Percentiles rank a stretch among this genome's conserved stretches.
These are phyloP conservation scores for Acanthochlamys bracteata DNA, from an alignment of 106 monocot species.

Conservation along the genomic window DNA sequence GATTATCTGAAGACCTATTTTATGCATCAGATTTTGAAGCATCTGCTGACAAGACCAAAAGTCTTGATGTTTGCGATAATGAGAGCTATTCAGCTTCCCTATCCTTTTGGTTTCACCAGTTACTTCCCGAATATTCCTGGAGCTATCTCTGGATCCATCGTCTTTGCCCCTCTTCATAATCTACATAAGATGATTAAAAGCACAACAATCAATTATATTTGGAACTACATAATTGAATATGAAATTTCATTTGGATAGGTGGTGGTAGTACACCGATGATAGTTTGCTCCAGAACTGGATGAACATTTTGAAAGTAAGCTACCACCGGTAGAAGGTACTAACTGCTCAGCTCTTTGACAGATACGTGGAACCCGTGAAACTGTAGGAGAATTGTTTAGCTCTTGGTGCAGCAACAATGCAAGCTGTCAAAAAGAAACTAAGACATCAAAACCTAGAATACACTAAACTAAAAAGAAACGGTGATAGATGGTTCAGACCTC, in stretches of 20 bases:
- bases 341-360: conserved; percentile 49
- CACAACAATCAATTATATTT: not conserved
- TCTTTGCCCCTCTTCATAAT: conserved; percentile 62
- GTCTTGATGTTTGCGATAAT: conserved; percentile 30
- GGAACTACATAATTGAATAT: not conserved
- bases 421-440: conserved; percentile 48
- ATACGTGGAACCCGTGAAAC: conserved; percentile 86
- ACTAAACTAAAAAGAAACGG: not conserved
- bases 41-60: conserved; percentile 11
- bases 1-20: conserved; percentile 24
- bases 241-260: not conserved
- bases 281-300: conserved; percentile 54
- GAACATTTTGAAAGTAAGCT: conserved; percentile 77
- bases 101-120: conserved; percentile 34
- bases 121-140: conserved; percentile 29
- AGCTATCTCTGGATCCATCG: conserved; percentile 35
- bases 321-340: conserved; percentile 28
- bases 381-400: conserved; percentile 98
- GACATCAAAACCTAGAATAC: not conserved
- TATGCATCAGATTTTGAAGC: conserved; percentile 33
- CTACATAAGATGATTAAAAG: conserved; percentile 18
- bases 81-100: conserved; percentile 19
- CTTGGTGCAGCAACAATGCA: conserved; percentile 87
- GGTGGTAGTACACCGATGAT: conserved; percentile 31
- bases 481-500: conserved; percentile 36